These are phyloP conservation scores for Pelargonium cotyledonis DNA, from an alignment of 441 rosid genomes.

Conservation along the genomic window DNA sequence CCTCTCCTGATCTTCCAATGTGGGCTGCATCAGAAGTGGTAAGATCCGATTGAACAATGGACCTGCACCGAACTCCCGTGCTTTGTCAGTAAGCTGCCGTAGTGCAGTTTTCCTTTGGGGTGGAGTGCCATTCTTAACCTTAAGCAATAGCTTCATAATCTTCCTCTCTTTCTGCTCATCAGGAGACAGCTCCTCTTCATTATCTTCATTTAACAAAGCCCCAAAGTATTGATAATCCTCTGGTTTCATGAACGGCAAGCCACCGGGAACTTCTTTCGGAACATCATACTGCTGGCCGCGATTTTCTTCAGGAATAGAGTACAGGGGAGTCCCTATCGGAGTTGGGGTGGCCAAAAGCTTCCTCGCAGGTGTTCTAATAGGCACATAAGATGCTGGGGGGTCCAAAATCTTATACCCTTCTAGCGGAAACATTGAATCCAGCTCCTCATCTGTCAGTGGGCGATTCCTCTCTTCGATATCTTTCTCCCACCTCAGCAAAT, in stretches of 20 bases:
- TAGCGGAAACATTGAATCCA: constrained; percentile 86
- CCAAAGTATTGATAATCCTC: constrained; percentile 95
- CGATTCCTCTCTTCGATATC: constrained; percentile 95
- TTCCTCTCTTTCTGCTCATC: constrained; percentile 96
- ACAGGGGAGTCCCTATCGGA: constrained; percentile 86
- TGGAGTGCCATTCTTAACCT: constrained; percentile 97
- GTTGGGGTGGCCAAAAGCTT: constrained; percentile 82
- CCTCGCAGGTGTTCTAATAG: constrained; percentile 90
- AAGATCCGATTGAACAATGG: constrained; percentile 80
- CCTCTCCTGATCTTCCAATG: constrained; percentile 96
- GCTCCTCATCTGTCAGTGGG: constrained; percentile 92
- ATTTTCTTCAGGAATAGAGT: constrained; percentile 80
- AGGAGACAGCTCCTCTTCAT: constrained; percentile 78
- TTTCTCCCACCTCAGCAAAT: constrained; percentile 88
- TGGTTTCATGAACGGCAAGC: constrained; percentile 91
- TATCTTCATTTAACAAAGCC: constrained; percentile 73
- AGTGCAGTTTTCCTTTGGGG: constrained; percentile 95
- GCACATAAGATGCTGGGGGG: constrained; percentile 90
- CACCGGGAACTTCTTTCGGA: constrained; percentile 79
- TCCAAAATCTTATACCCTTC: constrained; percentile 90
- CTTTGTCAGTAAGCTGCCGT: constrained; percentile 93
- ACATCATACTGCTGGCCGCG: constrained; percentile 98
- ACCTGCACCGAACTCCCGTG: constrained; percentile 93
- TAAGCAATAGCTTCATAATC: constrained; percentile 81
- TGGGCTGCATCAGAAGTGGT: constrained; percentile 93